These are phyloP conservation scores for Copromyces sp. DNA, from an alignment of 495 filamentous ascomycete genomes.

Conservation along the genomic window DNA sequence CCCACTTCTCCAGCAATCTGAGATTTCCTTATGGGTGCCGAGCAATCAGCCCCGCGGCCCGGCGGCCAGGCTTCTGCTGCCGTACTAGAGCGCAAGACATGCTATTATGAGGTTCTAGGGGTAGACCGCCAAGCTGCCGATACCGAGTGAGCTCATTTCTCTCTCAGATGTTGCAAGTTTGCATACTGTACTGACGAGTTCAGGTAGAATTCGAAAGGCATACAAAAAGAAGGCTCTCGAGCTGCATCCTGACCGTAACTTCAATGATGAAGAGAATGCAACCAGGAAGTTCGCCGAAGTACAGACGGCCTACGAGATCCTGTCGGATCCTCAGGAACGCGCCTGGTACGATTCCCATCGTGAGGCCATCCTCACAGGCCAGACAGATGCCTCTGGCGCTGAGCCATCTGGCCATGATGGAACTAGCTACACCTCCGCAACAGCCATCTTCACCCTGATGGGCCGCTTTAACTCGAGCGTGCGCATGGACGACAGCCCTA, in stretches of 20 bases:
- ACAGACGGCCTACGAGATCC: slow-evolving; percentile 85
- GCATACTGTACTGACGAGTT: slow-evolving; percentile 2
- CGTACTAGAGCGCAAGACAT: slow-evolving; percentile 46
- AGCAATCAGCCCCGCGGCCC: slow-evolving; percentile 53
- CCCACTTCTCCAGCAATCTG: neutral
- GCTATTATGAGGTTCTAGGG: slow-evolving; percentile 85
- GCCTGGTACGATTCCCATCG: slow-evolving; percentile 97
- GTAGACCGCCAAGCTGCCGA: slow-evolving; percentile 61
- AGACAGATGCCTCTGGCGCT: slow-evolving; percentile 36
- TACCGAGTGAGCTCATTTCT: slow-evolving; percentile 58
- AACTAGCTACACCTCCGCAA: slow-evolving; percentile 60
- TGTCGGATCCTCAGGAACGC: slow-evolving; percentile 90
- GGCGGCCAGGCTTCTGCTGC: slow-evolving; percentile 10
- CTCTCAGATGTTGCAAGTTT: neutral
- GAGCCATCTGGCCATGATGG: slow-evolving; percentile 49
- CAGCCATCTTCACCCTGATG: slow-evolving; percentile 64
- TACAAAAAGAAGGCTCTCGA: slow-evolving; percentile 87
- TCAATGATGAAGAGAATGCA: slow-evolving; percentile 69
- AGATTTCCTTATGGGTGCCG: slow-evolving; percentile 57
- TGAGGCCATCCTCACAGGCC: slow-evolving; percentile 63
- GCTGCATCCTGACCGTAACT: slow-evolving; percentile 91
- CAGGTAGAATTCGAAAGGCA: slow-evolving; percentile 75
- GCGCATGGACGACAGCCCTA: slow-evolving; percentile 62
- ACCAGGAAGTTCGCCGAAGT: slow-evolving; percentile 83
- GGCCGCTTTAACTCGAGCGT: slow-evolving; percentile 65